phyloP scores from a whole-genome alignment of 768 basidiomycete species.

The Coprinopsis strossmayeri region DNA sequence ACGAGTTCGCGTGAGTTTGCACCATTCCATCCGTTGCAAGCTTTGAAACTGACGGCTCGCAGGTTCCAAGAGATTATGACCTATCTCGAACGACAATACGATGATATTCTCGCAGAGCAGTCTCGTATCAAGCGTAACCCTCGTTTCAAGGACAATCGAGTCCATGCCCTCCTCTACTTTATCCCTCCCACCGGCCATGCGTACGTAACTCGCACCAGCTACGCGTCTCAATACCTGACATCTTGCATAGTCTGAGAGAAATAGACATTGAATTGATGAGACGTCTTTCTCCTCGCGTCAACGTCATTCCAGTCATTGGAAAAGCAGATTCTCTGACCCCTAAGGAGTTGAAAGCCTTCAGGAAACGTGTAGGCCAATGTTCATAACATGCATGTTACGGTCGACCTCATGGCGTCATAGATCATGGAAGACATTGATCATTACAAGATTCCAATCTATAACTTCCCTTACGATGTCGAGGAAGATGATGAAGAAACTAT shows the following conservation, averaged over 20 bases:
- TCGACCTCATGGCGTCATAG: slow-evolving; percentile 29
- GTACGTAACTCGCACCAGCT: slow-evolving; percentile 36
- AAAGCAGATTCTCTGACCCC: slow-evolving; percentile 85
- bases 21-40: slow-evolving; percentile 6
- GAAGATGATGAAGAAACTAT: slow-evolving; percentile 94
- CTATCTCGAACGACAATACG: slow-evolving; percentile 88
- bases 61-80: slow-evolving; percentile 86
- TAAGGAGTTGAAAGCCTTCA: slow-evolving; percentile 75
- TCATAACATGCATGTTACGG: neutral
- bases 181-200: slow-evolving; percentile 84
- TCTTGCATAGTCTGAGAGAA: slow-evolving; percentile 58
- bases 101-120: slow-evolving; percentile 83
- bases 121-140: slow-evolving; percentile 92
- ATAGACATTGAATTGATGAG: slow-evolving; percentile 94
- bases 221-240: slow-evolving; percentile 10
- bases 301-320: slow-evolving; percentile 89
- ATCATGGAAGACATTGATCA: slow-evolving; percentile 92
- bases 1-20: slow-evolving; percentile 67
- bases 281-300: slow-evolving; percentile 82
- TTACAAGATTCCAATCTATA: slow-evolving; percentile 87
- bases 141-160: slow-evolving; percentile 83
- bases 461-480: slow-evolving; percentile 91
- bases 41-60: neutral
- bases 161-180: slow-evolving; percentile 86
- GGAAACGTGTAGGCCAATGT: slow-evolving; percentile 52